Percentiles rank a stretch among this genome's conserved stretches.
These are phyloP conservation scores for Fusarium guadeloupense DNA, from an alignment of 2,329 filamentous ascomycete genomes.

Conservation along the genomic window DNA sequence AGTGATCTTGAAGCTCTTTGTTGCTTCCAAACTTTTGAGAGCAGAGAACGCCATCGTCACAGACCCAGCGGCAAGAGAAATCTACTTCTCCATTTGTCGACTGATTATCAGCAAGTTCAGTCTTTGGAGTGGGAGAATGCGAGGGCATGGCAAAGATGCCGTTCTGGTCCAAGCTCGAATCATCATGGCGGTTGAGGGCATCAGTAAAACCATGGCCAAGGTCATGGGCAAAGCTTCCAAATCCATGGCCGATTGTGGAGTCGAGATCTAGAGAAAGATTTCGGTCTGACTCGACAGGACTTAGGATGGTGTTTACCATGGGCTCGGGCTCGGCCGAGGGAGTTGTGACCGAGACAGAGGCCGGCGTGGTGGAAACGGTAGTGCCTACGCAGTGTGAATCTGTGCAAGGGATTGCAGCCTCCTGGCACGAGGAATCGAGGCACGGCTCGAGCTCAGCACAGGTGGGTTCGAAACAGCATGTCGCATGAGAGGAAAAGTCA, in stretches of 20 bases:
- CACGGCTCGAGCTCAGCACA: constrained; percentile 51
- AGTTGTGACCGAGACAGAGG: constrained; percentile 44
- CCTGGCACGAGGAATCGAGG: constrained; percentile 45
- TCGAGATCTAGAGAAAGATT: constrained; percentile 22
- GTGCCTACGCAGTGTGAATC: constrained; percentile 48
- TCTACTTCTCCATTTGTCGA: constrained; percentile 38
- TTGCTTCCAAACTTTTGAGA: constrained; percentile 53
- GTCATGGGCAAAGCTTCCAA: constrained; percentile 15
- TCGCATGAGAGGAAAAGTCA: constrained; percentile 30
- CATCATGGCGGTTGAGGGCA: constrained; percentile 6
- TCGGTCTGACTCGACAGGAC: constrained; percentile 22
- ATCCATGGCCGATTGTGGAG: constrained; percentile 13
- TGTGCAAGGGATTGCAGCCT: constrained; percentile 49
- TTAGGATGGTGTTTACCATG: constrained; percentile 23
- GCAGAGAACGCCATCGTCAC: constrained; percentile 43
- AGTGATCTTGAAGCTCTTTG: constrained; percentile 64
- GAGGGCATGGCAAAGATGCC: constrained; percentile 2
- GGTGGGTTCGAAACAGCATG: constrained; percentile 45
- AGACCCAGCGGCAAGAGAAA: constrained; percentile 49
- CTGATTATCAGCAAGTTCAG: constrained; percentile 22
- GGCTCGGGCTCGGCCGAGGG: constrained; percentile 44
- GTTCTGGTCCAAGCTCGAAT: constrained; percentile 3
- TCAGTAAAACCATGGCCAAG: constrained; percentile 17
- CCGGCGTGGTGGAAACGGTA: constrained; percentile 39
- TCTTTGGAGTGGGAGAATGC: constrained; percentile 17